Evolutionary conservation across 345 rosid species (phyloP).

Genomic region (Populus alba): DNA sequence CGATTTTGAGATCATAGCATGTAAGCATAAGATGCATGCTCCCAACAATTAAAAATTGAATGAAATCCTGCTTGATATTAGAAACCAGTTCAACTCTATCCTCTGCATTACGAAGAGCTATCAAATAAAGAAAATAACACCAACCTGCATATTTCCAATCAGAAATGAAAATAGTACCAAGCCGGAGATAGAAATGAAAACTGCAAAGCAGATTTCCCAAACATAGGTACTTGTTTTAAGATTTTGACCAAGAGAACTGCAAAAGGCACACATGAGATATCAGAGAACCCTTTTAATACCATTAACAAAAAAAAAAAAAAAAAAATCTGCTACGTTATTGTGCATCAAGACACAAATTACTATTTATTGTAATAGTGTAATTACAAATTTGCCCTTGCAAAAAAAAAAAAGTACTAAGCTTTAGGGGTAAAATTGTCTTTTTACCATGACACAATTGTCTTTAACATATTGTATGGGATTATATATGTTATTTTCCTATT

Average conservation of each 20-base stretch:
- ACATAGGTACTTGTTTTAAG: constrained; percentile 68
- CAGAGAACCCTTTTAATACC: neutral
- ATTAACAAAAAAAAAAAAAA: neutral
- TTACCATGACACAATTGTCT: too few species aligned
- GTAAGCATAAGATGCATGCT: neutral
- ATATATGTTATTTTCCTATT: too few species aligned
- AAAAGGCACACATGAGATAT: constrained; percentile 7
- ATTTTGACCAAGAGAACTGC: constrained; percentile 72
- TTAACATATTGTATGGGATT: too few species aligned
- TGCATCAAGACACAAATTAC: too few species aligned
- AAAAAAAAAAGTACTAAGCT: too few species aligned
- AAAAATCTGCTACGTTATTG: too few species aligned
- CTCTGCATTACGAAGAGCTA: neutral
- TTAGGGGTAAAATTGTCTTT: too few species aligned
- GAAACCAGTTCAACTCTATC: neutral
- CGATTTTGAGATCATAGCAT: neutral
- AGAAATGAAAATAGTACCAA: constrained; percentile 71
- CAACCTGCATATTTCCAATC: constrained; percentile 93
- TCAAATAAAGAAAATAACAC: constrained; percentile 2
- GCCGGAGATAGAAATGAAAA: constrained; percentile 62
- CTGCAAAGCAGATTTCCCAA: constrained; percentile 71
- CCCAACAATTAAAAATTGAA: neutral
- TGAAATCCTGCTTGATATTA: neutral
- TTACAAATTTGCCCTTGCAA: too few species aligned
- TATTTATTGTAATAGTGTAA: too few species aligned